Conservation (phyloP, 257 asterid genomes). For the Nicotiana obtusifolia region DNA sequence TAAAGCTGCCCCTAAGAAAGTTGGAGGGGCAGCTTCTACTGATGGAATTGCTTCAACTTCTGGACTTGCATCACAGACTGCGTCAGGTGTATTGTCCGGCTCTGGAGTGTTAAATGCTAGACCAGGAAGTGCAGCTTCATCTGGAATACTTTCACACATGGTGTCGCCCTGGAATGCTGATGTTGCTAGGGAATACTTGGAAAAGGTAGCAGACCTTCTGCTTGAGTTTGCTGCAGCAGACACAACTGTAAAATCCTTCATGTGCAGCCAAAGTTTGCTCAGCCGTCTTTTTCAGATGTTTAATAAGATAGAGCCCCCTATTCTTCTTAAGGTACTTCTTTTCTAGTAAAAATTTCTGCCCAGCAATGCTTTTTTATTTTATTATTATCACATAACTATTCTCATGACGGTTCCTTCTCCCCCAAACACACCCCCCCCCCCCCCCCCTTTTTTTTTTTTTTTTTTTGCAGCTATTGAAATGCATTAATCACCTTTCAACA, state of each 20-base stretch:
- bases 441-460: background rate
- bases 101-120: conserved; percentile 97
- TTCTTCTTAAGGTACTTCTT: conserved; percentile 75
- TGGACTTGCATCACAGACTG: conserved; percentile 74
- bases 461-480: conserved; percentile 66
- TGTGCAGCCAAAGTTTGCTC: conserved; percentile 98
- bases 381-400: background rate
- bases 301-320: conserved; percentile 91
- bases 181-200: conserved; percentile 89
- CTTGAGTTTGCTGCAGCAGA: conserved; percentile 96
- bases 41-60: conserved; percentile 57
- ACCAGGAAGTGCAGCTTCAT: conserved; percentile 94
- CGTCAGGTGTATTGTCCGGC: conserved; percentile 92
- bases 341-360: background rate
- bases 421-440: too few relatives aligned
- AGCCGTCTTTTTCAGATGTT: conserved; percentile 98
- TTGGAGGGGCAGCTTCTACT: conserved; percentile 40
- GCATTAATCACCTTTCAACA: conserved; percentile 86
- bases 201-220: conserved; percentile 93
- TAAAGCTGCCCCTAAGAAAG: conserved; percentile 62
- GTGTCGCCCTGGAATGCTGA: conserved; percentile 94
- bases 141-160: conserved; percentile 84
- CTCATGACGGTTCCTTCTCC: background rate
- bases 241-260: conserved; percentile 79
- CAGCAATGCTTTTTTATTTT: background rate